Percentiles rank a stretch among this genome's conserved stretches.
Conservation (phyloP, 768 basidiomycete genomes). For the Kwoniella dejecticola region DNA sequence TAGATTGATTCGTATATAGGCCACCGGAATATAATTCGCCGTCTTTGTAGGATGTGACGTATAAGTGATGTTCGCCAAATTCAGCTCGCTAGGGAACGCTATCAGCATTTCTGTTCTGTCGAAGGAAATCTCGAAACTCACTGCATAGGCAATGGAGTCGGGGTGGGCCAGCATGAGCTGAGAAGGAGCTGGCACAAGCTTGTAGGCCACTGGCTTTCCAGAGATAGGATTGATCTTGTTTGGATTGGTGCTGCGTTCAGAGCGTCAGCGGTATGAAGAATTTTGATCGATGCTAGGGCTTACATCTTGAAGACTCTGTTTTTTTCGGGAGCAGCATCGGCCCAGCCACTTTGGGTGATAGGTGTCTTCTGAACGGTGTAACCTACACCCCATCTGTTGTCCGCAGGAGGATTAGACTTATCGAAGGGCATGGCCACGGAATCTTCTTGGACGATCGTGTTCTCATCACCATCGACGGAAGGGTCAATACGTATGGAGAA, state of each 20-base stretch:
- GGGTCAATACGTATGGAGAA: conserved; percentile 30
- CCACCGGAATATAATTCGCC: conserved; percentile 44
- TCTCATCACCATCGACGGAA: conserved; percentile 37
- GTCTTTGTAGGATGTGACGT: conserved; percentile 41
- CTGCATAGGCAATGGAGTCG: conserved; percentile 21
- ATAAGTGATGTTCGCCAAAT: conserved; percentile 40
- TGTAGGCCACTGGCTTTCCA: conserved; percentile 43
- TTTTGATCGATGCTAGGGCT: not conserved
- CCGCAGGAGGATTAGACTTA: conserved; percentile 1
- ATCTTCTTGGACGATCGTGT: conserved; percentile 45
- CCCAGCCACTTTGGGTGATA: conserved; percentile 34
- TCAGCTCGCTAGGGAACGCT: conserved; percentile 24
- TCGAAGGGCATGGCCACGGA: conserved; percentile 28
- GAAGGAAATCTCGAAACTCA: not conserved
- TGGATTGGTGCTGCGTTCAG: conserved; percentile 38
- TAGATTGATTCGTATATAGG: conserved; percentile 45
- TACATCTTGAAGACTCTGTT: conserved; percentile 41
- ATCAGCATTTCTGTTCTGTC: not conserved
- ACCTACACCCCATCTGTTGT: conserved; percentile 34
- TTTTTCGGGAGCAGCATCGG: conserved; percentile 41
- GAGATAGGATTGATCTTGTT: conserved; percentile 39
- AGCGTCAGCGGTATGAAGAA: too few relatives aligned
- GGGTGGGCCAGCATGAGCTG: conserved; percentile 44
- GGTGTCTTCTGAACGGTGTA: conserved; percentile 36
- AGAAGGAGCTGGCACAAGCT: conserved; percentile 42